These are phyloP conservation scores for Candida silvatica DNA, from an alignment of 805 yeast species.

Conservation along the genomic window DNA sequence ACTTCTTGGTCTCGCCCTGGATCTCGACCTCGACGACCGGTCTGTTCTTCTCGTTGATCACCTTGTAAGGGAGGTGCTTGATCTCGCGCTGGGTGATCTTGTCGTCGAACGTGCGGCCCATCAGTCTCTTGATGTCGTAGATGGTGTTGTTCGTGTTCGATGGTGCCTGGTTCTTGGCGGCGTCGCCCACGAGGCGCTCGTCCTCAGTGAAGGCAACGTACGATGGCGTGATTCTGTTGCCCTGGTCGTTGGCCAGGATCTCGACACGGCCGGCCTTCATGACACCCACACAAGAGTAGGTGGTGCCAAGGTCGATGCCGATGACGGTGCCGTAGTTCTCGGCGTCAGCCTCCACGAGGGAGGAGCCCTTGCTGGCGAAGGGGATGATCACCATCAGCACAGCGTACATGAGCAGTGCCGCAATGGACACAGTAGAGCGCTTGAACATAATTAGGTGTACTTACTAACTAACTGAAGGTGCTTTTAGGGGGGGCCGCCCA, in stretches of 20 bases:
- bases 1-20: conserved; percentile 78
- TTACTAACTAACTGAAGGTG: conserved; percentile 22
- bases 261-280: conserved; percentile 56
- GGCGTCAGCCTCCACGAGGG: conserved; percentile 19
- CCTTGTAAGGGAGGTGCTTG: conserved; percentile 85
- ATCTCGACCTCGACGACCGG: conserved; percentile 82
- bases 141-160: conserved; percentile 92
- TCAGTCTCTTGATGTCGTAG: conserved; percentile 92
- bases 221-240: conserved; percentile 97
- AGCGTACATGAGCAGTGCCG: conserved; percentile 20
- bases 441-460: background rate
- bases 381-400: conserved; percentile 21
- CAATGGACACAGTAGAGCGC: conserved; percentile 10
- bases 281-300: conserved; percentile 96
- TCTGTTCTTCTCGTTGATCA: conserved; percentile 72
- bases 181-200: conserved; percentile 94
- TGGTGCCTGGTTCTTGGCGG: conserved; percentile 98
- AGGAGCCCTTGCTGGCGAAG: conserved; percentile 7
- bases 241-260: conserved; percentile 95
- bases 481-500: conserved; percentile 14
- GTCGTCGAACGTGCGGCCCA: conserved; percentile 77
- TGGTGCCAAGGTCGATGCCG: conserved; percentile 95
- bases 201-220: conserved; percentile 94
- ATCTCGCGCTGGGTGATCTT: conserved; percentile 71
- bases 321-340: conserved; percentile 40